Evolutionary conservation across 306 rosid genomes (phyloP).

Genomic region (Cicer chorassanicum): DNA sequence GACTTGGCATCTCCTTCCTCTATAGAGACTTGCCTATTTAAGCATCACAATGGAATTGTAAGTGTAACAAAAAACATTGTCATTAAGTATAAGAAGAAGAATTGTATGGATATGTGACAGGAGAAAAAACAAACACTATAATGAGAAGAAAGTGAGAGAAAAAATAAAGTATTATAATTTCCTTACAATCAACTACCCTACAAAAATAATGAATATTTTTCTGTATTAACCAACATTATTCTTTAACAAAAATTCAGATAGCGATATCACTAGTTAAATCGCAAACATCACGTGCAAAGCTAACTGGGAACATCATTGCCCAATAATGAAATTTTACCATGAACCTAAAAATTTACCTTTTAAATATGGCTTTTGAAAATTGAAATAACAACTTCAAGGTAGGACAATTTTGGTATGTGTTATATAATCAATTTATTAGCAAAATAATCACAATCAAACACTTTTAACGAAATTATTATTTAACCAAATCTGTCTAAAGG

Average conservation of each 20-base stretch:
- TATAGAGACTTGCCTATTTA: slow-evolving; percentile 87
- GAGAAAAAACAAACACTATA: background rate
- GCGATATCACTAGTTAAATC: background rate
- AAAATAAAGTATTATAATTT: background rate
- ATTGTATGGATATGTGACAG: background rate
- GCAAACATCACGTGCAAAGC: background rate
- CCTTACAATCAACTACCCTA: slow-evolving; percentile 1
- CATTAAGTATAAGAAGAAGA: background rate
- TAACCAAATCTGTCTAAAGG: background rate
- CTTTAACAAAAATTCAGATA: background rate
- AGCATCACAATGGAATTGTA: slow-evolving; percentile 43
- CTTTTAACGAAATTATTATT: background rate
- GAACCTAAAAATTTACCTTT: background rate
- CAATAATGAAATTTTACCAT: background rate
- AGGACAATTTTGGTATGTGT: background rate
- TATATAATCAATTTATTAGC: background rate
- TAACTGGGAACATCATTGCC: background rate
- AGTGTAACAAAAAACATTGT: background rate
- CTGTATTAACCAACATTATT: background rate
- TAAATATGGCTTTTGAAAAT: background rate
- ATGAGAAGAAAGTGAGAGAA: background rate
- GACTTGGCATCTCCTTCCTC: slow-evolving; percentile 97
- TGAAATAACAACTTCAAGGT: background rate
- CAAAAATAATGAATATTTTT: background rate
- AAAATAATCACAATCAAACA: slow-evolving; percentile 10